Evolutionary conservation across 345 rosid species (phyloP), one percentile per base, ranked within the genome.

Genomic region (Populus simonii): DNA sequence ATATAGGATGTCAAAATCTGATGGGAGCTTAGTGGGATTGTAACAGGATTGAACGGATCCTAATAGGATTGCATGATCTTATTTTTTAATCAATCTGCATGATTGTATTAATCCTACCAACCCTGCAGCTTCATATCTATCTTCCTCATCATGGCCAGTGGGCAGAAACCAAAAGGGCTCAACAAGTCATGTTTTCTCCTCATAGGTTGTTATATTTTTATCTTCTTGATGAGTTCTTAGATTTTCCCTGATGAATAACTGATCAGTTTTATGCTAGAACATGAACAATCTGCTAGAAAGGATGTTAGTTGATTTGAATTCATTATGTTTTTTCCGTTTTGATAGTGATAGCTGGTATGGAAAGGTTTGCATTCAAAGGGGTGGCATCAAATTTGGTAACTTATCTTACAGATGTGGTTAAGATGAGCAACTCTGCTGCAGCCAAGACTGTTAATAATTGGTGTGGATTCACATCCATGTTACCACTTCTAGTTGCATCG

Each of bases 291-390:
- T 53, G 41, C 29, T 59, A 59, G 65, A 59, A 31, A 31, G 33
- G n/a, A 11, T 4, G 6, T 7, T 55, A 22, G 2, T 43, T 22
- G 62, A 12, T 33, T 11, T 67, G 9, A 16, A 2, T 74, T 80
- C 45, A 8, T 27, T 25, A 59, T 22, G 57, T 17, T 35, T 33
- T 68, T 66, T 27, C 31, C 8, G 47, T 67, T 38, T 22, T 23
- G 18, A 17, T 17, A 90, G 95, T 89, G 83, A 79, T 96, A 33
- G 93, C 96, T 45, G 98, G 97, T 2, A 89, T 90, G 70, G 99
- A 96, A 90, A 90, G 99, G 85, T 92, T 89, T 87, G 99, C 95
- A 33, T 95, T 91, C 89, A 95, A 95, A 82, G 99, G 99, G 76
- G 97, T 95, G 82, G 91, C 91, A 68, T 93, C 99, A 12, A 96